These are phyloP conservation scores for Phytophthora pistaciae DNA, from an alignment of 352 stramenopile species.

Conservation along the genomic window DNA sequence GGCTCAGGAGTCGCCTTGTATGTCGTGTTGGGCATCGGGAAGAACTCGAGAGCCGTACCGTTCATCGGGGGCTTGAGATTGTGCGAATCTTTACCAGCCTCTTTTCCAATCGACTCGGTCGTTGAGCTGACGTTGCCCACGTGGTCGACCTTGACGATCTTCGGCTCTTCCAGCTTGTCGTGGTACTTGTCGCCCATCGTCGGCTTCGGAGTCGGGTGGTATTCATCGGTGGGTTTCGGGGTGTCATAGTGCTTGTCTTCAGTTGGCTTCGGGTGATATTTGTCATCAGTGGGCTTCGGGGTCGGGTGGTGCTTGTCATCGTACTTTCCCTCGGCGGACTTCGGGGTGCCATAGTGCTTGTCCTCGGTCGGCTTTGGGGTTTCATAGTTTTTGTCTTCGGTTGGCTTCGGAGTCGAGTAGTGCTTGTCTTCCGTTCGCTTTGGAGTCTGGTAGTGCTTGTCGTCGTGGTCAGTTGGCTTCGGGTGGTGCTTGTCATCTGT, in stretches of 20 bases:
- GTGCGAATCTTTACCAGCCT: constrained; percentile 13
- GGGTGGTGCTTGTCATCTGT: background rate
- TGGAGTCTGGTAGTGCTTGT: constrained; percentile 12
- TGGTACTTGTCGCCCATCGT: constrained; percentile 3
- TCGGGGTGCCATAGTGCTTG: constrained; percentile 7
- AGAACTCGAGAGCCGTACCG: constrained; percentile 15
- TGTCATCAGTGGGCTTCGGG: background rate
- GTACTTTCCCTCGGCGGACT: background rate
- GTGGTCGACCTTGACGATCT: constrained; percentile 15
- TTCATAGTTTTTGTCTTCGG: constrained; percentile 3
- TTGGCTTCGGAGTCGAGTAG: constrained; percentile 2
- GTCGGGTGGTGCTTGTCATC: constrained; percentile 5
- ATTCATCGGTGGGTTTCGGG: constrained; percentile 11
- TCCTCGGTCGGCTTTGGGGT: constrained; percentile 16
- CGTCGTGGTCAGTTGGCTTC: constrained; percentile 15
- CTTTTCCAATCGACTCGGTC: constrained; percentile 2
- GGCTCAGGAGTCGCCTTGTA: constrained; percentile 24
- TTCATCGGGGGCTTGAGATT: constrained; percentile 30
- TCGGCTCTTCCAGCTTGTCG: constrained; percentile 4
- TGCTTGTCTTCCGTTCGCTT: constrained; percentile 21
- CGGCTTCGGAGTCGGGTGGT: constrained; percentile 5
- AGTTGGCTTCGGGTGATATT: background rate
- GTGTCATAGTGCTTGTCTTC: background rate
- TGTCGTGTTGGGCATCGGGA: constrained; percentile 34
- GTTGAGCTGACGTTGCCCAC: background rate